Evolutionary conservation across 306 rosid species (phyloP), one percentile per base, ranked within the genome.

Genomic region (Erythrophleum fordii): DNA sequence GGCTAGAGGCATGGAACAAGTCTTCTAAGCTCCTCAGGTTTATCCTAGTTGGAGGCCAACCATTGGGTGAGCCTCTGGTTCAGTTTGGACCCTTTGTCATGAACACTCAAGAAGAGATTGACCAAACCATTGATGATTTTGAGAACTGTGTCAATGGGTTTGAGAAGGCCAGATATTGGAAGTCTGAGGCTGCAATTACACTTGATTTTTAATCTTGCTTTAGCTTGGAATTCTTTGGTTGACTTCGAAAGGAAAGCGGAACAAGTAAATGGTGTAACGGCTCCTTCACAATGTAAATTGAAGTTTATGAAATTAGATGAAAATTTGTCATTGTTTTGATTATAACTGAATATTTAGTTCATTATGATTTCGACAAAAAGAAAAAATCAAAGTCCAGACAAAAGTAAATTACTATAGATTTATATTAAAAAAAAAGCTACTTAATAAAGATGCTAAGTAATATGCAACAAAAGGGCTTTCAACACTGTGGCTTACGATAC

Each of bases 71-170:
- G 74, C 91, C 97, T 4, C 61, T 95, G n/a, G 90, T 68, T 34
- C 99, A 95, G 75, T 86, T 84, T 77, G 99, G 99, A 41, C 96
- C 99, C 22, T 91, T 95, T 84, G 99, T 95, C 86, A 95, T 95
- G 99, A 95, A 95, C 85, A 93, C 93, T n/a, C 90, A 93, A 52
- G 91, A 93, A 69, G 97, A 93, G 80, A 91, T 95, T 81, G 92
- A 93, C 18, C 96, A 93, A 71, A 90, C 99, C 29, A 79, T 95
- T 79, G 93, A 89, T 81, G 99, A 95, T 62, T 95, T 88, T 80
- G 99, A 95, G 46, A 95, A 91, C 56, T 93, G 56, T 61, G 78
- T 79, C 41, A 95, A 95, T 49, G 99, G 99, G 34, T 95, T 95
- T 87, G 99, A 93, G 90, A 93, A 93, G 73, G 99, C 98, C 9